These are phyloP conservation scores for Termitomyces sp. DNA, from an alignment of 768 basidiomycete genomes.

Conservation along the genomic window DNA sequence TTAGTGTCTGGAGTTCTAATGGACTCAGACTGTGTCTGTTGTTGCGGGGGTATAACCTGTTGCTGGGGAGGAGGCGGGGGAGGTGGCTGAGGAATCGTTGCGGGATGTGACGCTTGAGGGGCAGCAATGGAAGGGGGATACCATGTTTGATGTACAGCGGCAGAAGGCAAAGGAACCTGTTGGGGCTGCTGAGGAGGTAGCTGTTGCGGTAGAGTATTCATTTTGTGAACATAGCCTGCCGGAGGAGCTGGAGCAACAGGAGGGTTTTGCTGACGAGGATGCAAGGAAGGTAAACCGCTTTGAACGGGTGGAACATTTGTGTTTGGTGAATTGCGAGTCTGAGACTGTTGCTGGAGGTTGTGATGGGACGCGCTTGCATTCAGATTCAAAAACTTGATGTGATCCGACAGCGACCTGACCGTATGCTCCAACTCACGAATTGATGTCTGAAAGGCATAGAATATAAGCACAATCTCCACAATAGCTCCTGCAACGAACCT, in stretches of 20 bases:
- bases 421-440: conserved; percentile 82
- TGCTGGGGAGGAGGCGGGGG: conserved; percentile 38
- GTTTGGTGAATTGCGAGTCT: conserved; percentile 38
- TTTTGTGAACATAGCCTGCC: conserved; percentile 35
- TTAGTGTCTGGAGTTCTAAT: conserved; percentile 9
- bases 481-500: conserved; percentile 40
- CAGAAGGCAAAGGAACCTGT: conserved; percentile 25
- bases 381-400: conserved; percentile 75
- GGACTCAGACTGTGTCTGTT: conserved; percentile 10
- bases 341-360: conserved; percentile 37
- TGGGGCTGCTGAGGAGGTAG: conserved; percentile 35
- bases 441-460: conserved; percentile 42
- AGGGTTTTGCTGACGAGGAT: conserved; percentile 40
- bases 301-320: conserved; percentile 35
- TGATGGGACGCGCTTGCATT: conserved; percentile 44
- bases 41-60: conserved; percentile 41
- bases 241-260: conserved; percentile 36
- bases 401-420: conserved; percentile 71
- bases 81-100: conserved; percentile 60
- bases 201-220: conserved; percentile 34
- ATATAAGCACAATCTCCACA: conserved; percentile 13
- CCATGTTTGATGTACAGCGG: conserved; percentile 52
- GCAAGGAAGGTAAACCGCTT: conserved; percentile 33
- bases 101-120: conserved; percentile 79
- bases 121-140: conserved; percentile 66